phyloP scores from a whole-genome alignment of 2,329 filamentous ascomycete genomes.

The Fusarium sp. region DNA sequence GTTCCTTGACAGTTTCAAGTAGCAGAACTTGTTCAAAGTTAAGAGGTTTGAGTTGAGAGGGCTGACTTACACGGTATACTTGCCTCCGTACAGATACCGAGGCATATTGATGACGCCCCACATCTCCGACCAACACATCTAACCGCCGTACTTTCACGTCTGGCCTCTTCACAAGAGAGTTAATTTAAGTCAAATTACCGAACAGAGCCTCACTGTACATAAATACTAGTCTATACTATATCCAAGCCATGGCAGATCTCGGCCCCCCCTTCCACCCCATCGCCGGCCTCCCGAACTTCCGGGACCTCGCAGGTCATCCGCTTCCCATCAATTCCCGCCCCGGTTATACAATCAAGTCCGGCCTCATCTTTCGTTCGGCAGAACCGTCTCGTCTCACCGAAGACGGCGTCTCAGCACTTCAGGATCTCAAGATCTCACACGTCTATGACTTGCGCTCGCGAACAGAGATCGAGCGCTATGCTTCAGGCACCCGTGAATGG shows the following conservation, averaged over 20 bases:
- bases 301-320: conserved; percentile 74
- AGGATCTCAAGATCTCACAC: conserved; percentile 69
- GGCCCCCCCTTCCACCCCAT: conserved; percentile 64
- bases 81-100: conserved; percentile 12
- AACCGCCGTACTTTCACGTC: not conserved
- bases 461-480: conserved; percentile 66
- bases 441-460: conserved; percentile 78
- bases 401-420: conserved; percentile 65
- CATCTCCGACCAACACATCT: conserved; percentile 25
- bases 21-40: too few relatives aligned
- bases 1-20: too few relatives aligned
- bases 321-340: conserved; percentile 62
- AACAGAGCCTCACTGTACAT: not conserved
- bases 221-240: not conserved
- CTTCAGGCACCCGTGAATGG: conserved; percentile 50
- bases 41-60: not conserved
- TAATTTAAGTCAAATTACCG: not conserved
- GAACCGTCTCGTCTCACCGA: conserved; percentile 72
- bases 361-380: conserved; percentile 76
- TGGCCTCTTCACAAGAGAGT: not conserved
- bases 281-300: conserved; percentile 75
- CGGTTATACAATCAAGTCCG: conserved; percentile 66
- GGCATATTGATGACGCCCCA: conserved; percentile 33
- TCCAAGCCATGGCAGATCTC: conserved; percentile 40
- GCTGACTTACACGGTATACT: conserved; percentile 11